A percentile compares a stretch with the other conserved stretches of the same genome.
phyloP scores from a whole-genome alignment of 2,329 filamentous ascomycete species.

The Phialocephala sp. region DNA sequence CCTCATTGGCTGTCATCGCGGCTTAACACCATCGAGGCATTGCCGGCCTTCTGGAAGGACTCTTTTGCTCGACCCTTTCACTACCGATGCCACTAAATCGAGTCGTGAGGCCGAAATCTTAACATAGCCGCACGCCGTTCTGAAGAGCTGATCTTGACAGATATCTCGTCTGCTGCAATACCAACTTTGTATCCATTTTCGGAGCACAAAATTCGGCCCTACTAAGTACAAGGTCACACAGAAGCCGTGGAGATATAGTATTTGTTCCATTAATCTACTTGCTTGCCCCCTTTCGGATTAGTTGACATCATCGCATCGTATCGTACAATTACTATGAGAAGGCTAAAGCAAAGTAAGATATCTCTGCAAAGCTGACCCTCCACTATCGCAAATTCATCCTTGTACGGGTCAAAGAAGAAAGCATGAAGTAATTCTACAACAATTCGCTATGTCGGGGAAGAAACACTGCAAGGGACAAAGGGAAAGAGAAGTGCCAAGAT shows the following conservation, averaged over 20 bases:
- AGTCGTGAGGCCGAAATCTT: neutral
- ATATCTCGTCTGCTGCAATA: no score
- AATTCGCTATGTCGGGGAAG: neutral
- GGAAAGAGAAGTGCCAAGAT: neutral
- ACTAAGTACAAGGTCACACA: neutral
- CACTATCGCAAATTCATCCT: neutral
- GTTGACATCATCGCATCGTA: constrained; percentile 8
- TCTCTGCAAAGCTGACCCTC: neutral
- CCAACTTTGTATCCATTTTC: no score
- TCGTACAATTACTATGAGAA: neutral
- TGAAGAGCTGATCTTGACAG: no score
- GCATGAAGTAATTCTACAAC: neutral
- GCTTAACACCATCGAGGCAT: neutral
- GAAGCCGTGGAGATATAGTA: neutral
- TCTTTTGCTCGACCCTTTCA: neutral
- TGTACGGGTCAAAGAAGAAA: neutral
- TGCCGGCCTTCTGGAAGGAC: neutral
- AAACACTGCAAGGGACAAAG: neutral
- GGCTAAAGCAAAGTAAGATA: constrained; percentile 6
- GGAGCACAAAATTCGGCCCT: neutral
- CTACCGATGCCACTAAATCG: neutral
- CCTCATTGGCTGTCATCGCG: neutral
- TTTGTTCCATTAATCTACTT: constrained; percentile 10
- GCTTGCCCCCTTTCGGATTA: neutral
- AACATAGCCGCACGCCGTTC: neutral